phyloP scores from a whole-genome alignment of 2,329 filamentous ascomycete genomes.

The Rhytidhysteron rufulum region DNA sequence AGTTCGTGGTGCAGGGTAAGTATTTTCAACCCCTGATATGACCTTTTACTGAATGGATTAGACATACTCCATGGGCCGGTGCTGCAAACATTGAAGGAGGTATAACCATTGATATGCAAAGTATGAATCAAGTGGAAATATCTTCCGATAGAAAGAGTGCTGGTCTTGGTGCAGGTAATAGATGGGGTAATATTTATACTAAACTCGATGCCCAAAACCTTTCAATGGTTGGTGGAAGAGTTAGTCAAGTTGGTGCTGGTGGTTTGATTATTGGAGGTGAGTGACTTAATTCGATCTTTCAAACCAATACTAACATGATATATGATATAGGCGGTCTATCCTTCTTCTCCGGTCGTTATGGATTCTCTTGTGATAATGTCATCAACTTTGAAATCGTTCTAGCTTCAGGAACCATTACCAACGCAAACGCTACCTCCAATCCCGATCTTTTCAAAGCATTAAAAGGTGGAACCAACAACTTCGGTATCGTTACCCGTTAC shows the following conservation, averaged over 20 bases:
- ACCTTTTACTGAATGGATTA: conserved; percentile 2
- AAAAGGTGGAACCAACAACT: conserved; percentile 35
- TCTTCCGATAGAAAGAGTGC: conserved; percentile 15
- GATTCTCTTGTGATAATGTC: conserved; percentile 30
- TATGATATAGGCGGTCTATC: conserved; percentile 27
- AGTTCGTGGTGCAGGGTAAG: conserved; percentile 17
- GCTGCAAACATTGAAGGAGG: conserved; percentile 23
- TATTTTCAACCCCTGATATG: background rate
- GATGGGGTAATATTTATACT: conserved; percentile 21
- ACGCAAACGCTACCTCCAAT: conserved; percentile 22
- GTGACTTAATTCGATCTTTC: background rate
- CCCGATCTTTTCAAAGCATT: conserved; percentile 28
- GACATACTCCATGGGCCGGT: conserved; percentile 20
- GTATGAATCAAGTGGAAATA: conserved; percentile 18
- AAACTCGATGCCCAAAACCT: conserved; percentile 17
- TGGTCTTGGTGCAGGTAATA: conserved; percentile 18
- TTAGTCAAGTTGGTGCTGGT: conserved; percentile 16
- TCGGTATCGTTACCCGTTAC: conserved; percentile 34
- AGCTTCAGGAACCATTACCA: conserved; percentile 29
- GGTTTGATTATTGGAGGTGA: conserved; percentile 23
- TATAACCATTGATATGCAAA: conserved; percentile 24
- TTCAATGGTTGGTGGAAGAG: conserved; percentile 19
- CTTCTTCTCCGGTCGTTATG: conserved; percentile 28
- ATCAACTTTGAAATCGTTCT: conserved; percentile 34
- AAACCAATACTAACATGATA: background rate